phyloP scores from a whole-genome alignment of 345 rosid species.

The Zanthoxylum bungeanum region DNA sequence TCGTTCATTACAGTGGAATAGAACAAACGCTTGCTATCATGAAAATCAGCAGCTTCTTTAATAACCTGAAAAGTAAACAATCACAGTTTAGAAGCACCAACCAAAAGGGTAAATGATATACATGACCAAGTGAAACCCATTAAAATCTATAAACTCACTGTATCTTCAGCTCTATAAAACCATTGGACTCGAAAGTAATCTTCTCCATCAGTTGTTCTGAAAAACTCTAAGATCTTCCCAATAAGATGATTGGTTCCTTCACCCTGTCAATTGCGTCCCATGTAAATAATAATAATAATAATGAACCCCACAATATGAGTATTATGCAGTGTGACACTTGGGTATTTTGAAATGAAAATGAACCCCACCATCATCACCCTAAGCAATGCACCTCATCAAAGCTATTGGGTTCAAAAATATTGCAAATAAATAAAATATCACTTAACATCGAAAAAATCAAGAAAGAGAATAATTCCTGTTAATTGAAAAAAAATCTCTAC shows the following conservation, averaged over 20 bases:
- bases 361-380: neutral
- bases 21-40: conserved; percentile 72
- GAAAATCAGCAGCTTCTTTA: conserved; percentile 56
- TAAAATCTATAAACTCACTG: conserved; percentile 46
- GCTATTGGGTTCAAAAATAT: neutral
- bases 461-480: neutral
- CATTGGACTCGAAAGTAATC: conserved; percentile 86
- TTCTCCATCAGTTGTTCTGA: conserved; percentile 65
- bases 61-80: conserved; percentile 50
- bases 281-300: conserved; percentile 2
- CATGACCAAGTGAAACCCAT: conserved; percentile 11
- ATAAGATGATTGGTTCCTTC: conserved; percentile 53
- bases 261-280: conserved; percentile 46
- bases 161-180: conserved; percentile 93
- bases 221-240: conserved; percentile 79
- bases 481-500: neutral
- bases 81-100: conserved; percentile 5
- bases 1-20: conserved; percentile 90
- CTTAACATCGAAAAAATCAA: neutral
- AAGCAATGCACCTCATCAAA: neutral
- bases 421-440: neutral
- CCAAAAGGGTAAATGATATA: conserved; percentile 13
- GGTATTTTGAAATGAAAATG: no score
- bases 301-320: no score
- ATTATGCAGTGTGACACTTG: neutral